Evolutionary conservation across 2,329 filamentous ascomycete species (phyloP).

Genomic region (Claviceps sp.): DNA sequence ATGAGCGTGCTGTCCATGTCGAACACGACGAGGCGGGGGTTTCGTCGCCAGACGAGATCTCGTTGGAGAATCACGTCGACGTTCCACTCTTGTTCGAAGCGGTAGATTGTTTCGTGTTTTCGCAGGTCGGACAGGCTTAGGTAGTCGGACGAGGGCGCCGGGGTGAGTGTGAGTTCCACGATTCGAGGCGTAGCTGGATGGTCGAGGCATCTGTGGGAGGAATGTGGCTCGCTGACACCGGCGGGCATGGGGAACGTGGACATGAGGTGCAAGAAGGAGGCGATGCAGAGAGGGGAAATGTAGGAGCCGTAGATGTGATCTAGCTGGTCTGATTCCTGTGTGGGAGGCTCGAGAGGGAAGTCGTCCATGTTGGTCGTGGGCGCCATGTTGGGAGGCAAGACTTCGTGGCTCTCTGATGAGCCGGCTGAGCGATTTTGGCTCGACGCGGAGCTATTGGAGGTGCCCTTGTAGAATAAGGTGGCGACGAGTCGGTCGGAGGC

Average conservation of each 20-base stretch:
- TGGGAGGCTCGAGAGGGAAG: constrained; percentile 47
- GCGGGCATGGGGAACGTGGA: constrained; percentile 43
- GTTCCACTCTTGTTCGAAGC: constrained; percentile 81
- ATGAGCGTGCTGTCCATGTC: constrained; percentile 99
- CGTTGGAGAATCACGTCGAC: constrained; percentile 69
- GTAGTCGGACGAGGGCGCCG: constrained; percentile 48
- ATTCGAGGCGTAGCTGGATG: constrained; percentile 44
- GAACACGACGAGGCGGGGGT: constrained; percentile 83
- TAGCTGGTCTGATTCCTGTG: constrained; percentile 40
- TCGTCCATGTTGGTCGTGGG: constrained; percentile 44
- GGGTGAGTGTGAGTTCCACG: constrained; percentile 52
- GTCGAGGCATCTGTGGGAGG: constrained; percentile 53
- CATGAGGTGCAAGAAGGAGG: constrained; percentile 54
- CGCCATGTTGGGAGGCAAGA: constrained; percentile 39
- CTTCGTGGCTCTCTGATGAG: constrained; percentile 20
- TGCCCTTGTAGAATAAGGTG: constrained; percentile 49
- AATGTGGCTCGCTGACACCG: constrained; percentile 39
- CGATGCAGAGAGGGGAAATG: constrained; percentile 51
- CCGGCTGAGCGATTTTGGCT: constrained; percentile 13
- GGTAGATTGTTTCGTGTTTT: constrained; percentile 69
- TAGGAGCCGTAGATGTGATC: constrained; percentile 55
- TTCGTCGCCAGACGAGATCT: constrained; percentile 59
- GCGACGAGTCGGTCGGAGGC: constrained; percentile 41
- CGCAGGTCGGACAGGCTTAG: constrained; percentile 56
- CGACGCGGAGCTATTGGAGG: constrained; percentile 8